Base-by-base conservation (phyloP, 2,329 filamentous ascomycete species). In the Sporothrix schenckii region DNA sequence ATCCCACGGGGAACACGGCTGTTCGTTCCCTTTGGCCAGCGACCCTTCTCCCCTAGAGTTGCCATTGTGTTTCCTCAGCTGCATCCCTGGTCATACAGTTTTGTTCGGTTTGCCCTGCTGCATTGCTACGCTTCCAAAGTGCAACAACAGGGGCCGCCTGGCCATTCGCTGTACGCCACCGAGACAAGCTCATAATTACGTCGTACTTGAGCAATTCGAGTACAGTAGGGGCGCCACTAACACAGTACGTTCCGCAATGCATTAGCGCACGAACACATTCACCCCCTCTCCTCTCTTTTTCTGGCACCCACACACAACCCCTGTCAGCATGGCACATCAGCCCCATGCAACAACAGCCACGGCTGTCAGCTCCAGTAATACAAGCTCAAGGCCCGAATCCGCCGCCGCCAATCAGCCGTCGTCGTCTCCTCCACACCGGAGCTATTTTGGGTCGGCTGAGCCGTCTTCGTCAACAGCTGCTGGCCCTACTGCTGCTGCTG, bases 321-420 rank as follows among this genome's bases (percentile, higher is more conserved):
- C 41, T 50, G 56, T 39, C 47, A 69, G 47, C 56, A 69, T 68
- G 66, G 53, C 54, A 24, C 53, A 63, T 16, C 44, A 63, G 27
- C 56, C 66, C 41, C 44, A 24, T 65, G 58, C 68, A 21, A 21
- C 60, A 16, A 3, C 68, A 21, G 16, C 24, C 16, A n/a, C n/a
- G 58, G 58, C 58, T 65, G 47, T 39, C 49, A 65, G 56, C 58
- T 63, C 68, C 21, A 69, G 68, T 58, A 7, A 7, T 34, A 58
- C 66, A 16, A 58, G n/a, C 50, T 19, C 63, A 27, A 53, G 65
- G 50, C 49, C 66, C 53, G 66, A 53, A 44, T 30, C 75, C 74
- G 72, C 69, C 77, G 72, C 78, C 84, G 76, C 77, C 79, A 74
- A 77, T 82, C 78, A 47, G 56, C 53, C 76, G 81, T 75, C 80